Evolutionary conservation across 148 eudicot species (phyloP), one percentile per base, ranked within the genome.

Genomic region (Gaultheria prostrata): DNA sequence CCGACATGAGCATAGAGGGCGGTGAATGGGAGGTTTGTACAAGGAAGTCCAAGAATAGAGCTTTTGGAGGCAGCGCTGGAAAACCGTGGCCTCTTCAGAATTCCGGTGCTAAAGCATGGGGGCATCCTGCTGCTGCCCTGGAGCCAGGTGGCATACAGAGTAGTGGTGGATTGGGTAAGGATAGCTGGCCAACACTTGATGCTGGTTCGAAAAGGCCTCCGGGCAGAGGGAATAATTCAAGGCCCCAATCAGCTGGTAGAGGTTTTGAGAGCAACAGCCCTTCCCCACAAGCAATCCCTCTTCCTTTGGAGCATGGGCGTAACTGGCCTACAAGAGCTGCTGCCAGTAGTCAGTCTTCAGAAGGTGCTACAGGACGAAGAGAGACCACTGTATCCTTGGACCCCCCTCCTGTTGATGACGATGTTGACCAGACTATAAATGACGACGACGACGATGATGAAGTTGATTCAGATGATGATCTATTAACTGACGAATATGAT

Each of bases 11-110:
- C 76, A 70, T 95, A 54, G 87, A 88, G 26, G 89, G 83, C 43
- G 93, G 91, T 17, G 87, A 65, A n/a, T 92, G 93, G 95, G 91
- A 90, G 53, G 90, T 85, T n/a, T 89, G 81, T 20, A 48, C 59
- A 0, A 87, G 82, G 78, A 93, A 90, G 67, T 78, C 87, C 8
- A 91, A 88, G 65, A 89, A 81, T 82, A 89, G 51, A 76, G 76
- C 63, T 59, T 21, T 21, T 84, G 90, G 88, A 61, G 84, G 72
- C 82, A 84, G 69, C 72, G 79, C 56, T 69, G 59, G 82, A 35
- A 88, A 65, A 51, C 85, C 88, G 12, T 83, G 84, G 86, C 65
- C 69, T 43, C 82, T 86, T 26, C 92, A 87, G 81, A 82, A 80
- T 74, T 65, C 89, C 17, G 74, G 63, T 78, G 74, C 92, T n/a